These are phyloP conservation scores for Amauroascus niger DNA, from an alignment of 2,329 filamentous ascomycete species.

Conservation along the genomic window DNA sequence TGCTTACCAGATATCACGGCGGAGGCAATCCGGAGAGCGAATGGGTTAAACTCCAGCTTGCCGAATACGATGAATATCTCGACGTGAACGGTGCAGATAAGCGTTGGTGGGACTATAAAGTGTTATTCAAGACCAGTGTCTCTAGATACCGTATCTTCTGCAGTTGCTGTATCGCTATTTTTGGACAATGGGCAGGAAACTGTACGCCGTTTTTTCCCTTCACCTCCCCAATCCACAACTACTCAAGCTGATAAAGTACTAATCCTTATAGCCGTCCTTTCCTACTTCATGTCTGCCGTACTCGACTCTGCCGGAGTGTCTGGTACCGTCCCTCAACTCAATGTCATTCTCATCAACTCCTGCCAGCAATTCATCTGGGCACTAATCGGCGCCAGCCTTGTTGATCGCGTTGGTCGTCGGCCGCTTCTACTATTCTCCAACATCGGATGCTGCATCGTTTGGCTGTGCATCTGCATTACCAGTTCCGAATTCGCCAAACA, in stretches of 20 bases:
- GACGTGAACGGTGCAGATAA: conserved; percentile 40
- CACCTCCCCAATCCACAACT: background rate
- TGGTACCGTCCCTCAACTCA: conserved; percentile 41
- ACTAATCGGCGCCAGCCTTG: conserved; percentile 47
- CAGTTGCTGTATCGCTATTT: conserved; percentile 44
- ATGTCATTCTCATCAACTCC: conserved; percentile 47
- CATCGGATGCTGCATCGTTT: conserved; percentile 40
- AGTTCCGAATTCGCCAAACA: conserved; percentile 27
- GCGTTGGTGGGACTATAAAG: conserved; percentile 51
- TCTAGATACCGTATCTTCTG: conserved; percentile 42
- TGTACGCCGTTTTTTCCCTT: conserved; percentile 14
- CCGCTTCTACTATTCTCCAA: conserved; percentile 46
- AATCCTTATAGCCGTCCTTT: conserved; percentile 27
- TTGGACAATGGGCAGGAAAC: conserved; percentile 39
- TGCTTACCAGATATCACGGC: conserved; percentile 52
- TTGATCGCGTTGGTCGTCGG: conserved; percentile 50
- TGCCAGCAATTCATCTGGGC: conserved; percentile 48
- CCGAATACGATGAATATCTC: conserved; percentile 28
- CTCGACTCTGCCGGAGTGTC: conserved; percentile 44
- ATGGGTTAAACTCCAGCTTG: conserved; percentile 26
- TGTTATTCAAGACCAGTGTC: conserved; percentile 42
- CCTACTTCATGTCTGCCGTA: conserved; percentile 49
- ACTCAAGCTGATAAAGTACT: background rate
- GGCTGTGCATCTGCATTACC: conserved; percentile 43
- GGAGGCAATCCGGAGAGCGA: conserved; percentile 33